phyloP scores from a whole-genome alignment of 2,329 filamentous ascomycete species.

The Tolypocladium album region DNA sequence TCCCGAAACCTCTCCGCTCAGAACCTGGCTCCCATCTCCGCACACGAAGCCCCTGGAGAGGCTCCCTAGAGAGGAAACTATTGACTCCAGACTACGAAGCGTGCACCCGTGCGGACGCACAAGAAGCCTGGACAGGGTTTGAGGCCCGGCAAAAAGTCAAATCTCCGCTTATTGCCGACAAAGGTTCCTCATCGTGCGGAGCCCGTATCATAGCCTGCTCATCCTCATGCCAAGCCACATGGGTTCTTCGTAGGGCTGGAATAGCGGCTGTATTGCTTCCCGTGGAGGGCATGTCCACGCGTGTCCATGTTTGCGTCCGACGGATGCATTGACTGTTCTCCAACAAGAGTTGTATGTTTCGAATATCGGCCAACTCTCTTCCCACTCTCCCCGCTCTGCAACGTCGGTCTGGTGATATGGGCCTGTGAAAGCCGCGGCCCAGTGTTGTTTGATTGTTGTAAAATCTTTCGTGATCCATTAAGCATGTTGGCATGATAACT shows the following conservation, averaged over 20 bases:
- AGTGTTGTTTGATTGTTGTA: not conserved
- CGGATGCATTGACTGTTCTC: not conserved
- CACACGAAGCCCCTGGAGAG: not conserved
- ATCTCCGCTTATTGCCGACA: not conserved
- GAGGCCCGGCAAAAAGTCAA: not conserved
- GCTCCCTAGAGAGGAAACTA: not conserved
- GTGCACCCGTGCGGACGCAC: not conserved
- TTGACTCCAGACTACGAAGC: not conserved
- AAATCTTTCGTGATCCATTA: too few relatives aligned
- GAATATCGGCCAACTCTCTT: not conserved
- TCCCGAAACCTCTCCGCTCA: not conserved
- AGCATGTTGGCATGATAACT: too few relatives aligned
- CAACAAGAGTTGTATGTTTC: not conserved
- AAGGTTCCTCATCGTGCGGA: not conserved
- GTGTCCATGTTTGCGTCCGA: not conserved
- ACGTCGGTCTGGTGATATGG: not conserved
- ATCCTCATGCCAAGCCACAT: not conserved
- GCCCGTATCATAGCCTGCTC: not conserved
- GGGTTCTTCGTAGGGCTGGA: not conserved
- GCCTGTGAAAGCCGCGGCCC: not conserved
- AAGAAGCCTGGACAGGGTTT: not conserved
- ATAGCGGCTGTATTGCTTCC: not conserved
- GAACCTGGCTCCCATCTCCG: not conserved
- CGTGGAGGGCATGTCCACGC: not conserved
- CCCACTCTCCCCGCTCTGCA: too few relatives aligned